phyloP scores from a whole-genome alignment of 2,329 filamentous ascomycete species.

The Nannizziopsis arthrosporioides region DNA sequence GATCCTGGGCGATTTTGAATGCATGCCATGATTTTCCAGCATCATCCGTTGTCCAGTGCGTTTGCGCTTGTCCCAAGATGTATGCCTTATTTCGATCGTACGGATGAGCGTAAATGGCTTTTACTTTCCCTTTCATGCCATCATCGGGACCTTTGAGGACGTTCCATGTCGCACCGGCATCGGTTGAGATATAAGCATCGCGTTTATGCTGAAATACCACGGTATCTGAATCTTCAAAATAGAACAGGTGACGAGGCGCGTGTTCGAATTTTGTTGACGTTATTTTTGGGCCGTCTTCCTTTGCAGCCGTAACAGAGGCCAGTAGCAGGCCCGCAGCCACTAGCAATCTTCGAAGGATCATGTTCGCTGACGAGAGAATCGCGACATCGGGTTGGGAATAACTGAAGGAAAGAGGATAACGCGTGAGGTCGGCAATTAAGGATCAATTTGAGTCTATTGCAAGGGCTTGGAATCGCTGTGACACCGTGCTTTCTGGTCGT shows the following conservation, averaged over 20 bases:
- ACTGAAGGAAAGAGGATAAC: not conserved
- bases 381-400: constrained; percentile 2
- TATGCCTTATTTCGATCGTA: constrained; percentile 71
- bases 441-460: not conserved
- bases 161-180: constrained; percentile 71
- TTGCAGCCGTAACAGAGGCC: constrained; percentile 35
- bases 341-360: constrained; percentile 37
- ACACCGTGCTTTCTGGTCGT: no score
- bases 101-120: constrained; percentile 61
- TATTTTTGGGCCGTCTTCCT: constrained; percentile 55
- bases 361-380: constrained; percentile 20
- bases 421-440: not conserved
- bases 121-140: constrained; percentile 36
- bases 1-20: constrained; percentile 51
- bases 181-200: constrained; percentile 62
- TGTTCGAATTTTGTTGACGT: constrained; percentile 54
- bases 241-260: constrained; percentile 59
- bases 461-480: not conserved
- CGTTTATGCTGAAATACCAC: constrained; percentile 63
- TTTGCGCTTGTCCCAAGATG: constrained; percentile 55
- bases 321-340: constrained; percentile 42
- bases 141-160: constrained; percentile 51
- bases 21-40: constrained; percentile 67
- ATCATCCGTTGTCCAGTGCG: constrained; percentile 75
- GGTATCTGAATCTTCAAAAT: constrained; percentile 81